Base-by-base conservation (phyloP, 2,329 filamentous ascomycete genomes). In the Penicillium rolfsii region DNA sequence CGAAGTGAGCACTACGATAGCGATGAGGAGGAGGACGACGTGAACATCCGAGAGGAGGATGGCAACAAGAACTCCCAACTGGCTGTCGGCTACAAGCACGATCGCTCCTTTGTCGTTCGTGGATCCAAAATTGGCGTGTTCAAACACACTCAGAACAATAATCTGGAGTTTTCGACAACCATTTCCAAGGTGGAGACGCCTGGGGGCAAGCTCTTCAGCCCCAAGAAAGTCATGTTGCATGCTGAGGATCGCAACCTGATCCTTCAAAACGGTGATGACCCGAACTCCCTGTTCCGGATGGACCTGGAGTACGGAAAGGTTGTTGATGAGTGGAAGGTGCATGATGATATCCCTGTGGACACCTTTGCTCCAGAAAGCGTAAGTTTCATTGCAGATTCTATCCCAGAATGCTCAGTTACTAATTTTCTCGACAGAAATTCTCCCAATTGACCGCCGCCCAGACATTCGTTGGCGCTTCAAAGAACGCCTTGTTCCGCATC, bases 71-170 rank as follows among this genome's bases (percentile, higher is more conserved):
- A 98, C 81, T 96, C 93, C 2, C 91, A 95, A 72, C 85, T 99
- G 57, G 95, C 95, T 12, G 95, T 99, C 55, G 95, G 95, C 58
- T 97, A 97, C 80, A 98, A 96, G 78, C 91, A 97, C 67, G 95
- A 99, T 74, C 87, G 95, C 61, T 98, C 95, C 0, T 99, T 98
- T 70, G 95, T 99, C 59, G 93, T 99, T 46, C 90, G 95, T 65
- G 95, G 95, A 35, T 95, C 93, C 70, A 97, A 98, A 84, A 99
- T 99, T 75, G 95, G 95, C 57, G 95, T 99, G 43, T 99, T 99
- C 85, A 98, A 96, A 77, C 95, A 99, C 73, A 97, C 93, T 0
- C 83, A 88, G 0, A 91, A 96, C 79, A 96, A 98, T 75, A 89
- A 94, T 67, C 85, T 99, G 16, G 91, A 98, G 74, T 99, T 98